Base-by-base conservation (phyloP, 164 flowering plant species). In the Pachysandra terminalis region DNA sequence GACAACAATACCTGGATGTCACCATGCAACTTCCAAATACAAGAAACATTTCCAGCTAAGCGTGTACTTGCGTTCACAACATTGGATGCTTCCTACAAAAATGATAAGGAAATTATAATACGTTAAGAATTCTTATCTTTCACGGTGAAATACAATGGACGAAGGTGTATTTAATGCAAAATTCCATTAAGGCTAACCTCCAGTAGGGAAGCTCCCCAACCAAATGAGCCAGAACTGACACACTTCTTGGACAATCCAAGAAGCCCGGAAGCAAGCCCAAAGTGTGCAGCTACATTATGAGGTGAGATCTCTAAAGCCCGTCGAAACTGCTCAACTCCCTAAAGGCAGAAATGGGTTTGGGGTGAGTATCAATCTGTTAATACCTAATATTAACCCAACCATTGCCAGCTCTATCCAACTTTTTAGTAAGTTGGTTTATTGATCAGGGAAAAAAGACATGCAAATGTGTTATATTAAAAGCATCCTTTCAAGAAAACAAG, bases 231-330 rank as follows among this genome's bases (percentile, higher is more conserved):
- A 70, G 75, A 70, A 69, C 71, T 79, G 52, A 79, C 78, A 61
- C 91, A 88, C 76, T 92, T 93, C 77, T 84, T 89, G 32, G 97
- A 84, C 71, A 84, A 77, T 62, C 91, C 85, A 80, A 90, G 87
- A 60, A 95, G 81, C 45, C 82, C 97, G 62, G 88, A 87, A 70
- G 91, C 96, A 84, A 90, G 96, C 61, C 96, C 99, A 81, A 85
- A 85, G 23, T 67, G 68, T 63, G 93, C 93, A 72, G 97, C 77
- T 21, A 82, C 74, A 80, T 79, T 88, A 25, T 81, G 70, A 65
- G 97, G 95, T 49, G 84, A 83, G 16, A 90, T 81, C 65, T 80
- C 79, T 56, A 92, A 56, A 59, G 96, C 98, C 61, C 71, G 81
- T 55, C 65, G 87, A 81, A 92, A 95, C 32, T 78, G 88, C 73